Evolutionary conservation across 495 filamentous ascomycete species (phyloP), one percentile per base, ranked within the genome.

Genomic region (Aspergillus incahuasiensis): DNA sequence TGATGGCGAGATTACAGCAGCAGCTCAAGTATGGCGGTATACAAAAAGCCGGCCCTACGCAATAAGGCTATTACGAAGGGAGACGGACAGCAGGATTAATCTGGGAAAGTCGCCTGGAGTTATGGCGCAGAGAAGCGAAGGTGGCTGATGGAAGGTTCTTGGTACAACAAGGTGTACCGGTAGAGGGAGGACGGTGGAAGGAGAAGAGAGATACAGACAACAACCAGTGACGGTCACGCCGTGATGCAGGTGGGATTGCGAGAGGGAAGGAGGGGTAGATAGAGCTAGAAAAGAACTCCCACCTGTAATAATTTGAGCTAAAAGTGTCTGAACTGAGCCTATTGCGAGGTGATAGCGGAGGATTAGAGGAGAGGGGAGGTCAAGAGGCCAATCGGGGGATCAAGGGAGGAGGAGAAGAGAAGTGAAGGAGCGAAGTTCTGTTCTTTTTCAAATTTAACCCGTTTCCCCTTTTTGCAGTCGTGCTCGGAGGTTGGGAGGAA

Each of bases 1-100:
- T 41, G 38, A 55, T 35, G 49, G 30, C 48, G 52, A 52, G 22
- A 54, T 58, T 60, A 63, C 58, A 60, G 42, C 58, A 60, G 42
- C 53, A 51, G 51, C 45, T 48, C 51, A 49, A 56, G 18, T 44
- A 28, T 21, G 42, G 40, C 34, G 47, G 43, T 54, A 21, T 43
- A 58, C 48, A 58, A 34, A 41, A 48, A 57, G 55, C 62, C 62
- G 52, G 55, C 62, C 62, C 58, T 64, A 61, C 58, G 55, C 57
- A 57, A 63, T 60, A 52, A 52, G 48, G 55, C 57, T 59, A 58
- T 61, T 61, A 61, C 58, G 62, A 52, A 45, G 54, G 58, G 21
- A 51, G 41, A 32, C 51, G 54, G 20, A 35, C 35, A 40, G 40
- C 9, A 28, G 25, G 11, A 34, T 35, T 20, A 38, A 38, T 54